A percentile compares a stretch with the other conserved stretches of the same genome.
These are phyloP conservation scores for Bacidia gigantensis DNA, from an alignment of 495 filamentous ascomycete genomes.

Conservation along the genomic window DNA sequence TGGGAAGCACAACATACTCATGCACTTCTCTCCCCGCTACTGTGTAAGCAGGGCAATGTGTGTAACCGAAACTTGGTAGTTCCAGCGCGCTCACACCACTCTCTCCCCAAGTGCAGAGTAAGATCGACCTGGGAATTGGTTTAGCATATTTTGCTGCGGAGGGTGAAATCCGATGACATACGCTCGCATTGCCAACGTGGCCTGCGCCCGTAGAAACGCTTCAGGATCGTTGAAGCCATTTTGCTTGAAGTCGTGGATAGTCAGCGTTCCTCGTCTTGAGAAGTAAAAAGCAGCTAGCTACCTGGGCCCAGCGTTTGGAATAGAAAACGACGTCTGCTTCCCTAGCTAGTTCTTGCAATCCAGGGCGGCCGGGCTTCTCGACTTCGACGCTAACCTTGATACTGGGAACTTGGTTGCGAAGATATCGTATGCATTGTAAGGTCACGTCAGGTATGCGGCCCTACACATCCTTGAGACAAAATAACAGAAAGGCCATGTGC, in stretches of 20 bases:
- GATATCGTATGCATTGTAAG: slow-evolving; percentile 42
- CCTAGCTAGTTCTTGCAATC: slow-evolving; percentile 45
- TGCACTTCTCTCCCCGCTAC: background rate
- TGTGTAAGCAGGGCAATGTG: background rate
- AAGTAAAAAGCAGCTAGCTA: slow-evolving; percentile 27
- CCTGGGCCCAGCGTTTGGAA: slow-evolving; percentile 55
- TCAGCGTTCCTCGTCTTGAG: slow-evolving; percentile 7
- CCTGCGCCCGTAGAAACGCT: slow-evolving; percentile 37
- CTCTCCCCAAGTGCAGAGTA: slow-evolving; percentile 57
- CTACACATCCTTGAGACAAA: slow-evolving; percentile 24
- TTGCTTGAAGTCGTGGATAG: slow-evolving; percentile 24
- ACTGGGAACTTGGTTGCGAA: slow-evolving; percentile 34
- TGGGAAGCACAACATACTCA: slow-evolving; percentile 20
- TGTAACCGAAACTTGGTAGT: slow-evolving; percentile 19
- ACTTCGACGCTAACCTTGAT: slow-evolving; percentile 51
- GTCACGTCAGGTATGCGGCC: slow-evolving; percentile 53
- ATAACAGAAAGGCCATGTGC: background rate
- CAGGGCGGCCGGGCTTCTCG: slow-evolving; percentile 50
- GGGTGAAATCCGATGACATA: slow-evolving; percentile 20
- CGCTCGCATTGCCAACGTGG: slow-evolving; percentile 29
- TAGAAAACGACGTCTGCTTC: slow-evolving; percentile 58
- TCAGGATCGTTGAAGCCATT: slow-evolving; percentile 36
- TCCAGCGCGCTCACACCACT: slow-evolving; percentile 41
- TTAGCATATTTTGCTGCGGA: background rate
- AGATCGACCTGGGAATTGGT: slow-evolving; percentile 31